A percentile compares a stretch with the other conserved stretches of the same genome.
Evolutionary conservation across 2,329 filamentous ascomycete species (phyloP).

Genomic region (Nothomitra cinnamomea): DNA sequence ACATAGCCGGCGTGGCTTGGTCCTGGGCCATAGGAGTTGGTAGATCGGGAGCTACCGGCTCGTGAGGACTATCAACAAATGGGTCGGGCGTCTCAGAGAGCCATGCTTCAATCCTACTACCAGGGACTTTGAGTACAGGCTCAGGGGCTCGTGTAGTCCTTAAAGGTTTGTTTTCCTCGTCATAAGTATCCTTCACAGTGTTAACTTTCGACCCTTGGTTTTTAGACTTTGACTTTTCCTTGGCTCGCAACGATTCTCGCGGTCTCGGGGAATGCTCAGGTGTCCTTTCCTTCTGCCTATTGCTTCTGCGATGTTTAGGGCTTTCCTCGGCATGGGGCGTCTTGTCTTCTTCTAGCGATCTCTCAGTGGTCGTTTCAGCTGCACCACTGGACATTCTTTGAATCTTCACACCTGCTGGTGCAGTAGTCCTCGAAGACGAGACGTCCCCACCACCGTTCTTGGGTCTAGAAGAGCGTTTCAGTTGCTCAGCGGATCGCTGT

Average conservation of each 20-base stretch:
- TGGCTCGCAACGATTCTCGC: neutral
- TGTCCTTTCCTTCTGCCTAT: neutral
- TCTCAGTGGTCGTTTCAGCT: neutral
- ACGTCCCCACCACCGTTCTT: neutral
- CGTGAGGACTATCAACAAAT: slow-evolving; percentile 26
- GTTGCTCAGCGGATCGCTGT: neutral
- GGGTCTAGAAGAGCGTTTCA: neutral
- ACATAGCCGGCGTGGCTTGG: neutral
- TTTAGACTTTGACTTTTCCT: neutral
- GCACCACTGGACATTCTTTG: neutral
- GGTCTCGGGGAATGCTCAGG: neutral
- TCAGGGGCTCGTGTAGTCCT: neutral
- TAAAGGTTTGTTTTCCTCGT: neutral
- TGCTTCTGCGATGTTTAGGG: neutral
- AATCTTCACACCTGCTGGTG: neutral
- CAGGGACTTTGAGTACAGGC: slow-evolving; percentile 24
- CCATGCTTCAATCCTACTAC: slow-evolving; percentile 43
- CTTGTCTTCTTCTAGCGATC: neutral
- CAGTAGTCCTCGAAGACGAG: neutral
- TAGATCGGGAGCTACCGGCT: neutral
- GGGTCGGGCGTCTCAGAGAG: slow-evolving; percentile 38
- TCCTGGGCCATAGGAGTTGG: neutral
- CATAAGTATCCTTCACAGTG: neutral
- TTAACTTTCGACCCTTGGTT: neutral
- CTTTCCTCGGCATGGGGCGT: neutral